phyloP scores from a whole-genome alignment of 129 eudicot genomes.

The Kitagawia praeruptora region DNA sequence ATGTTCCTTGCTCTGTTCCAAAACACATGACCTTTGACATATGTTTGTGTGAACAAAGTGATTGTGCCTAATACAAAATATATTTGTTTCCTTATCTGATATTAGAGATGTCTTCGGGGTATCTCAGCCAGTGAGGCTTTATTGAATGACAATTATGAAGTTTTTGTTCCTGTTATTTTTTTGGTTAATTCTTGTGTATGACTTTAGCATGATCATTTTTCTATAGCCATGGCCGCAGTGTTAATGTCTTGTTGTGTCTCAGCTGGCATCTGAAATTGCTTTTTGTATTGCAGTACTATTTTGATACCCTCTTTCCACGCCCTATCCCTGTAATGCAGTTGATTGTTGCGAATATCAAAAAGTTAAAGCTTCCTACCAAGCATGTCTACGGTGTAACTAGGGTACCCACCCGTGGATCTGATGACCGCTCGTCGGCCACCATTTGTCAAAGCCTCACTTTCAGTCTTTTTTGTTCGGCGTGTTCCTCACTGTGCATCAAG shows the following conservation, averaged over 20 bases:
- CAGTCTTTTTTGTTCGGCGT: conserved; percentile 93
- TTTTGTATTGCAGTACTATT: conserved; percentile 75
- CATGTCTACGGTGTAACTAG: conserved; percentile 67
- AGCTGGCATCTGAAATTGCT: conserved; percentile 5
- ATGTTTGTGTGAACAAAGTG: too few relatives aligned
- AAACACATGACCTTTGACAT: too few relatives aligned
- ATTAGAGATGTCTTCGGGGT: neutral
- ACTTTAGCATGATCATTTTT: neutral
- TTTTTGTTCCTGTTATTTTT: neutral
- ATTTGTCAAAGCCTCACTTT: conserved; percentile 89
- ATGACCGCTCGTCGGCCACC: conserved; percentile 92
- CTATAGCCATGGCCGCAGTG: neutral
- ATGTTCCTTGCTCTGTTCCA: too few relatives aligned
- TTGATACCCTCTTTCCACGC: conserved; percentile 94
- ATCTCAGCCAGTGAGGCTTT: neutral
- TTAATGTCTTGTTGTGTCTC: neutral
- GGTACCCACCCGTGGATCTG: conserved; percentile 72
- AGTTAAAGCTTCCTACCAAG: conserved; percentile 73
- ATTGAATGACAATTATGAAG: neutral
- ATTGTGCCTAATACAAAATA: too few relatives aligned
- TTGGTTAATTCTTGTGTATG: neutral
- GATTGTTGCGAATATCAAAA: conserved; percentile 59
- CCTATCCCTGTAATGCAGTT: conserved; percentile 81
- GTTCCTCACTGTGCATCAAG: conserved; percentile 99
- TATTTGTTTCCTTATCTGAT: neutral